A percentile compares a stretch with the other conserved stretches of the same genome.
Conservation (phyloP, 495 filamentous ascomycete genomes). For the Penicillium macrosclerotiorum region DNA sequence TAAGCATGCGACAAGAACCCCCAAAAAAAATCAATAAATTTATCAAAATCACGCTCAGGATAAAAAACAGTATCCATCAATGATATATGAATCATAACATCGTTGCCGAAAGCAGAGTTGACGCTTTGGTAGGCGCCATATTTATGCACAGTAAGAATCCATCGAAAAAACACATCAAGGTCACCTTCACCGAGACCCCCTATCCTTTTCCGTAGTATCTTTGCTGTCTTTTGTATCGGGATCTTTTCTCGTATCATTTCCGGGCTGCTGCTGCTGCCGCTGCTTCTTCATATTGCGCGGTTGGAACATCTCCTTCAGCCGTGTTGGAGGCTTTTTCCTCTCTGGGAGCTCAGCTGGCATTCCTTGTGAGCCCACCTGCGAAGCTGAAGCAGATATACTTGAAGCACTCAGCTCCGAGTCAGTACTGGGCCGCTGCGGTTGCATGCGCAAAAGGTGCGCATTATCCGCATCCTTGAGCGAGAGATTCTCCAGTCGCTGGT, state of each 20-base stretch:
- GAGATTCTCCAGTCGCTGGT: slow-evolving; percentile 23
- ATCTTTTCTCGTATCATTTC: slow-evolving; percentile 3
- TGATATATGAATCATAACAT: slow-evolving; percentile 2
- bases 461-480: slow-evolving; percentile 10
- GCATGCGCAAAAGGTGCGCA: neutral
- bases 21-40: too few relatives aligned
- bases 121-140: too few relatives aligned
- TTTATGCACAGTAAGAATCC: too few relatives aligned
- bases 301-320: slow-evolving; percentile 24
- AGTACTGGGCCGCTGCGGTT: slow-evolving; percentile 13
- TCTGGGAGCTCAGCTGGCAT: slow-evolving; percentile 3
- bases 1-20: neutral
- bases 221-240: too few relatives aligned
- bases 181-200: too few relatives aligned
- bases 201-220: too few relatives aligned
- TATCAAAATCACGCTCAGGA: too few relatives aligned
- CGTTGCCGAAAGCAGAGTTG: too few relatives aligned
- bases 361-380: slow-evolving; percentile 10
- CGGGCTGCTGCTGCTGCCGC: slow-evolving; percentile 10
- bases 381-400: slow-evolving; percentile 21
- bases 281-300: slow-evolving; percentile 23
- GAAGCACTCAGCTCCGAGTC: slow-evolving; percentile 22
- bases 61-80: too few relatives aligned
- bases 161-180: too few relatives aligned
- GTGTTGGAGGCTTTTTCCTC: slow-evolving; percentile 18